These are phyloP conservation scores for Bipolaris sorokiniana DNA, from an alignment of 2,329 filamentous ascomycete genomes.

Conservation along the genomic window DNA sequence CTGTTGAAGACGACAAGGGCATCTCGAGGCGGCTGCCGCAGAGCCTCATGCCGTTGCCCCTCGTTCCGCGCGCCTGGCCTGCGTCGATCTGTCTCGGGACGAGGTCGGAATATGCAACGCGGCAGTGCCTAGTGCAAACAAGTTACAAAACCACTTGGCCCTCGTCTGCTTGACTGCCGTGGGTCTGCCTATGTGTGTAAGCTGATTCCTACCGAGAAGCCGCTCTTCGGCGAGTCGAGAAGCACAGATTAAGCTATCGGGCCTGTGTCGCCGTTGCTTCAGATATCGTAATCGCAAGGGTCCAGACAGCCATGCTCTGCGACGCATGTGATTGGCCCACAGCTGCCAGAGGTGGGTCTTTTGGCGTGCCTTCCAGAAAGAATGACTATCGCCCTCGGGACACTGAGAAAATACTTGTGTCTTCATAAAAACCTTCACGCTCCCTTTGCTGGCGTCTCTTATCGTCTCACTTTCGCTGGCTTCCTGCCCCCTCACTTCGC, in stretches of 20 bases:
- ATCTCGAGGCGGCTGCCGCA: slow-evolving; percentile 15
- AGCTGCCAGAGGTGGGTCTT: slow-evolving; percentile 14
- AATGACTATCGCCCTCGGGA: slow-evolving; percentile 28
- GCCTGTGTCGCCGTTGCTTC: slow-evolving; percentile 3
- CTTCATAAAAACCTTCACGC: slow-evolving; percentile 22
- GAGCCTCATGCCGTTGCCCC: slow-evolving; percentile 25
- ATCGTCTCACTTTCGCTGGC: slow-evolving; percentile 12
- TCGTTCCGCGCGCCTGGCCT: slow-evolving; percentile 16
- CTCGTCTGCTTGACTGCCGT: not conserved
- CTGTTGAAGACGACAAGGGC: slow-evolving; percentile 2
- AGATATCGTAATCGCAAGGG: slow-evolving; percentile 32
- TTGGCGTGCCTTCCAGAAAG: slow-evolving; percentile 22
- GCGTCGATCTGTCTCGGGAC: slow-evolving; percentile 23
- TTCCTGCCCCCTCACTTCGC: not conserved
- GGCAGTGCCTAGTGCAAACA: slow-evolving; percentile 1
- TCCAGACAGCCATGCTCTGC: slow-evolving; percentile 20
- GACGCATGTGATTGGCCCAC: slow-evolving; percentile 25
- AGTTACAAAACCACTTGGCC: slow-evolving; percentile 16
- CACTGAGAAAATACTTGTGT: slow-evolving; percentile 8
- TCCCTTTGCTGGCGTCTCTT: slow-evolving; percentile 2
- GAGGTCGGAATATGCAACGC: slow-evolving; percentile 23
- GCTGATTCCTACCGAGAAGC: slow-evolving; percentile 2
- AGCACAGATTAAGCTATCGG: slow-evolving; percentile 15
- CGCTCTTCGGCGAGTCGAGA: slow-evolving; percentile 18
- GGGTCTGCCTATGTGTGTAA: not conserved